Percentiles rank a stretch among this genome's conserved stretches.
phyloP scores from a whole-genome alignment of 2,329 filamentous ascomycete species.

The Westerdykella sp. region DNA sequence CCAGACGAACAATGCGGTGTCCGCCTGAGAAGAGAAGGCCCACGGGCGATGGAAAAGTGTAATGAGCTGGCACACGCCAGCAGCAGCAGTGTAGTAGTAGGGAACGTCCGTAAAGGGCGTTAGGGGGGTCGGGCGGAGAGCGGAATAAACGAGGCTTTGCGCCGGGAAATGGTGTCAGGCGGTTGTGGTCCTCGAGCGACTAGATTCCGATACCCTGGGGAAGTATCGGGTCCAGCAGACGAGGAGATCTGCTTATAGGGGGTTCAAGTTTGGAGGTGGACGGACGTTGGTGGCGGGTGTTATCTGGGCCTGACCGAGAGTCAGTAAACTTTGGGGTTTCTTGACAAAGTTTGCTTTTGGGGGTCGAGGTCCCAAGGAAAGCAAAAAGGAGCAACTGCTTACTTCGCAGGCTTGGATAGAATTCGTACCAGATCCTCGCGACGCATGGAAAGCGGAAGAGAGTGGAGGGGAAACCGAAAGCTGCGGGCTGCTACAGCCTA shows the following conservation, averaged over 20 bases:
- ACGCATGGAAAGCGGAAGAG: conserved; percentile 64
- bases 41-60: conserved; percentile 56
- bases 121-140: conserved; percentile 87
- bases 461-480: conserved; percentile 13
- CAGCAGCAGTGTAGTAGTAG: conserved; percentile 51
- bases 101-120: conserved; percentile 66
- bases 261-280: conserved; percentile 17
- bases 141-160: conserved; percentile 73
- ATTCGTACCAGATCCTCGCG: conserved; percentile 84
- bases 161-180: conserved; percentile 81
- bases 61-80: conserved; percentile 80
- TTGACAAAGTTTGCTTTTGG: background rate
- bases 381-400: conserved; percentile 36
- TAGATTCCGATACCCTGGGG: conserved; percentile 75
- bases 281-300: conserved; percentile 47
- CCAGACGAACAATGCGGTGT: conserved; percentile 94
- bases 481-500: conserved; percentile 37
- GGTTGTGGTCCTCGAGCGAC: conserved; percentile 54
- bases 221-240: conserved; percentile 83
- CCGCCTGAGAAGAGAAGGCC: conserved; percentile 96
- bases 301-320: conserved; percentile 57
- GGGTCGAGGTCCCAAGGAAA: background rate
- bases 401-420: conserved; percentile 93
- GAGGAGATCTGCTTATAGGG: conserved; percentile 55
- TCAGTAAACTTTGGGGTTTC: background rate